These are phyloP conservation scores for Alnus rubra DNA, from an alignment of 306 rosid species.

Conservation along the genomic window DNA sequence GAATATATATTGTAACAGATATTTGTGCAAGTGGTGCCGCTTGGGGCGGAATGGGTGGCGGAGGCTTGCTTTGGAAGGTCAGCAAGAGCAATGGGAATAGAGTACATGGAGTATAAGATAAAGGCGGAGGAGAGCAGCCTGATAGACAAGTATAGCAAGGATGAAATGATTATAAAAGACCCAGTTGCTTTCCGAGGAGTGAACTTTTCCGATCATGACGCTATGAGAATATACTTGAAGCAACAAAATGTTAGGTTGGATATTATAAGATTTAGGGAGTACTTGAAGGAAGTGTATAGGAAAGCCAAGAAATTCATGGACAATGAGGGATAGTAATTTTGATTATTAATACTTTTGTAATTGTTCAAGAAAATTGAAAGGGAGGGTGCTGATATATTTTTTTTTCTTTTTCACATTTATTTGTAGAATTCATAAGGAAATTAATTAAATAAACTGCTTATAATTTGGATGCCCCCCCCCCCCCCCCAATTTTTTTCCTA, in stretches of 20 bases:
- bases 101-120: constrained; percentile 44
- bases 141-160: constrained; percentile 30
- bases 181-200: constrained; percentile 21
- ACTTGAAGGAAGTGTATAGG: constrained; percentile 27
- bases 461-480: too few relatives aligned
- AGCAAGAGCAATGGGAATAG: constrained; percentile 26
- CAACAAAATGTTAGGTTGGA: constrained; percentile 43
- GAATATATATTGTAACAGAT: too few relatives aligned
- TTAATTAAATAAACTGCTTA: too few relatives aligned
- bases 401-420: too few relatives aligned
- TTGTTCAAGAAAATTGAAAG: too few relatives aligned
- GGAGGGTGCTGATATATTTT: too few relatives aligned
- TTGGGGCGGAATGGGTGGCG: constrained; percentile 37
- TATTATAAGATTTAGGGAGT: constrained; percentile 31
- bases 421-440: too few relatives aligned
- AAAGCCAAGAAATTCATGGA: constrained; percentile 30
- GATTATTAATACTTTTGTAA: too few relatives aligned
- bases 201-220: constrained; percentile 11
- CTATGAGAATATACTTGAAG: constrained; percentile 37
- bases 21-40: constrained; percentile 49
- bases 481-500: too few relatives aligned
- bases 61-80: constrained; percentile 24
- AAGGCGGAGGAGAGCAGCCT: constrained; percentile 46
- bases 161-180: constrained; percentile 24
- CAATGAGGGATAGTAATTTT: not conserved